Conservation (phyloP, 306 rosid species). For the Albizia julibrissin region DNA sequence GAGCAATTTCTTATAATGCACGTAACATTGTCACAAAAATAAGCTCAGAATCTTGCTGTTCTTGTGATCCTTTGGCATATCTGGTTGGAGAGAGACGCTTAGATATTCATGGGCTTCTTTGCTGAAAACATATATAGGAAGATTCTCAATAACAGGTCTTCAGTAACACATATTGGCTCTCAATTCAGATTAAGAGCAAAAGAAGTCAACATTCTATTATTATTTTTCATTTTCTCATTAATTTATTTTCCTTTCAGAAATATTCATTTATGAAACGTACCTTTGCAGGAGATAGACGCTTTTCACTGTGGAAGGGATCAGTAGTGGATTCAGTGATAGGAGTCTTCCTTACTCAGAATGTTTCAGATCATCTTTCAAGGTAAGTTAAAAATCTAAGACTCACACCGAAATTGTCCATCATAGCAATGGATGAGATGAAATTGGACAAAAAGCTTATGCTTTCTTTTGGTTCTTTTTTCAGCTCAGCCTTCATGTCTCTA, state of each 20-base stretch:
- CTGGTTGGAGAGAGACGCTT: neutral
- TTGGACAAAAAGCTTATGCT: conserved; percentile 16
- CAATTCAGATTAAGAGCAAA: conserved; percentile 22
- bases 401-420: conserved; percentile 20
- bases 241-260: conserved; percentile 27
- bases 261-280: conserved; percentile 25
- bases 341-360: conserved; percentile 95
- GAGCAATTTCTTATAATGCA: neutral
- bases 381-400: conserved; percentile 35
- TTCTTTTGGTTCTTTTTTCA: conserved; percentile 47
- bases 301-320: conserved; percentile 97
- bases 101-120: neutral
- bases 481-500: conserved; percentile 96
- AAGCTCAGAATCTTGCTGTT: neutral
- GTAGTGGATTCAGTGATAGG: conserved; percentile 95
- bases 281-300: conserved; percentile 88
- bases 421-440: conserved; percentile 22
- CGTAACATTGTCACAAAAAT: neutral
- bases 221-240: conserved; percentile 19
- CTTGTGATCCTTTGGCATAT: neutral
- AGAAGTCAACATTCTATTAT: conserved; percentile 10
- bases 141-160: conserved; percentile 17
- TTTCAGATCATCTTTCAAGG: conserved; percentile 98
- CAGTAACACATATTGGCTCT: conserved; percentile 8
- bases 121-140: neutral